Evolutionary conservation across 768 basidiomycete genomes (phyloP).

Genomic region (Phylloporus rhodoxanthus): DNA sequence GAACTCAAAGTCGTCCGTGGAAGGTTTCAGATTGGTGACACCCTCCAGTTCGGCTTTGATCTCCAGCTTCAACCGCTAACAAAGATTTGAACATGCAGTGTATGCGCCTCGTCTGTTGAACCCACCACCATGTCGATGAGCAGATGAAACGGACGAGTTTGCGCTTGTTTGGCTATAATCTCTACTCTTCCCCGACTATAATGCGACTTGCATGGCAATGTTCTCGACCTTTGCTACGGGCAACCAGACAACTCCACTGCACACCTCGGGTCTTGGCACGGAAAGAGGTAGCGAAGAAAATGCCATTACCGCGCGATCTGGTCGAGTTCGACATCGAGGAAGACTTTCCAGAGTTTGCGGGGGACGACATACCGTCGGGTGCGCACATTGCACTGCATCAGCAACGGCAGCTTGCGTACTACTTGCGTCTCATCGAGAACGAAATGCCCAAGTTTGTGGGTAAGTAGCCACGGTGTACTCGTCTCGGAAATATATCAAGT

Average conservation of each 20-base stretch:
- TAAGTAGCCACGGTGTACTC: constrained; percentile 31
- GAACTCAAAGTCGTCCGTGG: constrained; percentile 66
- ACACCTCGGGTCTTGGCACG: constrained; percentile 17
- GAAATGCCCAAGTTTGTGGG: constrained; percentile 86
- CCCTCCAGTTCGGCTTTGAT: constrained; percentile 80
- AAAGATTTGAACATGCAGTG: neutral
- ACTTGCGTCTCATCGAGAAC: constrained; percentile 80
- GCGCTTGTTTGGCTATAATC: neutral
- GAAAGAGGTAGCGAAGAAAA: constrained; percentile 15
- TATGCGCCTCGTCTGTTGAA: constrained; percentile 5
- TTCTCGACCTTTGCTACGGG: constrained; percentile 11
- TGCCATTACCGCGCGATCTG: constrained; percentile 38
- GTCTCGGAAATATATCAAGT: constrained; percentile 5
- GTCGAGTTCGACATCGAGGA: constrained; percentile 35
- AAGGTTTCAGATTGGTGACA: constrained; percentile 63
- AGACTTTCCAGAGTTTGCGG: constrained; percentile 24
- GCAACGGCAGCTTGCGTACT: constrained; percentile 68
- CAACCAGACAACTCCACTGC: constrained; percentile 21
- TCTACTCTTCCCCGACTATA: neutral
- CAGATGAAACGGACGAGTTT: neutral
- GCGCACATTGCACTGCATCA: constrained; percentile 72
- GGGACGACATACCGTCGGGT: constrained; percentile 59
- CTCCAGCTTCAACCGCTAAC: constrained; percentile 54
- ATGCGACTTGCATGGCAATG: constrained; percentile 21
- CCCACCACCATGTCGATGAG: constrained; percentile 48